Evolutionary conservation across 2,329 filamentous ascomycete species (phyloP).

Genomic region (Hymenoscyphus occultus): DNA sequence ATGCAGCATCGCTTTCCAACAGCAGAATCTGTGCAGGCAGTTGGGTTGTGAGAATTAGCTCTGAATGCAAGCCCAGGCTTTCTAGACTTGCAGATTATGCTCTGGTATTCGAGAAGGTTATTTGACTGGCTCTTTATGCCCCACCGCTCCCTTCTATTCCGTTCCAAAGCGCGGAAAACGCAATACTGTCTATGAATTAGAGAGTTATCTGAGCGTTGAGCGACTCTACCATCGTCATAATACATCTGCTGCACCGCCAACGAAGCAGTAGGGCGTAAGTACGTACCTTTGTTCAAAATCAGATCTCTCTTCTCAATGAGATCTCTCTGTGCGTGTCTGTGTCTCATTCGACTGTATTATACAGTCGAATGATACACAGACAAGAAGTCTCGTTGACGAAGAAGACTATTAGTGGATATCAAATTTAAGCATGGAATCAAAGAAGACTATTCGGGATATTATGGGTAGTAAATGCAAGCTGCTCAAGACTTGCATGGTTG

Average conservation of each 20-base stretch:
- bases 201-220: neutral
- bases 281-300: slow-evolving; percentile 23
- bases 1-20: slow-evolving; percentile 24
- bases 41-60: slow-evolving; percentile 10
- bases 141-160: neutral
- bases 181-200: neutral
- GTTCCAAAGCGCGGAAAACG: slow-evolving; percentile 3
- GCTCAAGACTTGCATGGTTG: slow-evolving; percentile 11
- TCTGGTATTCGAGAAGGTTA: slow-evolving; percentile 3
- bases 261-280: slow-evolving; percentile 15
- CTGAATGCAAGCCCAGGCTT: neutral
- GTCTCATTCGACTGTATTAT: neutral
- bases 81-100: neutral
- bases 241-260: slow-evolving; percentile 24
- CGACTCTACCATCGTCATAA: neutral
- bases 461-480: slow-evolving; percentile 2
- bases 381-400: slow-evolving; percentile 11
- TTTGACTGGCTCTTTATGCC: neutral
- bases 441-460: neutral
- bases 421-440: slow-evolving; percentile 3
- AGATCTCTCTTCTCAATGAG: slow-evolving; percentile 3
- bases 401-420: slow-evolving; percentile 7
- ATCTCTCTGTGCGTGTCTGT: slow-evolving; percentile 11
- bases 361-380: slow-evolving; percentile 7
- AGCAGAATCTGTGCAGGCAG: slow-evolving; percentile 15